Evolutionary conservation across 2,329 filamentous ascomycete genomes (phyloP), one percentile per base, ranked within the genome.

Genomic region (Venturia asperata): DNA sequence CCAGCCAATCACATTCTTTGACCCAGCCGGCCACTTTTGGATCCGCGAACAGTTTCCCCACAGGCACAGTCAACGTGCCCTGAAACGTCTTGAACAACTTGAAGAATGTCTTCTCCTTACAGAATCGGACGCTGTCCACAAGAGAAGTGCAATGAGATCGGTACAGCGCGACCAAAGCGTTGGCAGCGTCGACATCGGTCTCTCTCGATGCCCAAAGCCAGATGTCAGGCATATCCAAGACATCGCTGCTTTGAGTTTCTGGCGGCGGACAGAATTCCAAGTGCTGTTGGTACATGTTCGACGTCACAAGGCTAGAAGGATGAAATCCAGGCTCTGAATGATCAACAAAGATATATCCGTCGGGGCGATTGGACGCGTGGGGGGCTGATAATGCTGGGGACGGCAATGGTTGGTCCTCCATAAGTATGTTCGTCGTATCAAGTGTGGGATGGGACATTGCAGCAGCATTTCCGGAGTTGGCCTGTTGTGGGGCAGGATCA

Each of bases 81-180:
- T 96, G 91, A 75, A 99, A 97, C 0, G 93, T 94, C 6, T 90
- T 92, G 74, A 95, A 96, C 19, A 97, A 84, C 69, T 95, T 91
- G 74, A 96, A 96, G 75, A 99, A 96, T 7, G 92, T 93, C 78
- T 96, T 96, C 76, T 97, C 91, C 73, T 94, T 95, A 81, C 93
- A 97, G 75, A 91, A 97, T 39, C 94, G 89, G 67, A 99, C 92
- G 70, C 91, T 93, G 76, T 99, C 94, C 41, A 99, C 89, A 5
- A 99, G 83, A 0, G 92, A 97, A 17, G 94, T 97, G 74, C 92
- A 96, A 74, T 97, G 93, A 2, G 93, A 94, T 62, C 92, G 87
- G 74, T 99, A 99, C 30, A 97, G 82, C 5, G 93, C 92, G 45
- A 87, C 86, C 27, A 99, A 80, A 4, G 92, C 92, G 71, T 90